Conservation (phyloP, 2,329 filamentous ascomycete genomes). For the Fusarium keratoplasticum region DNA sequence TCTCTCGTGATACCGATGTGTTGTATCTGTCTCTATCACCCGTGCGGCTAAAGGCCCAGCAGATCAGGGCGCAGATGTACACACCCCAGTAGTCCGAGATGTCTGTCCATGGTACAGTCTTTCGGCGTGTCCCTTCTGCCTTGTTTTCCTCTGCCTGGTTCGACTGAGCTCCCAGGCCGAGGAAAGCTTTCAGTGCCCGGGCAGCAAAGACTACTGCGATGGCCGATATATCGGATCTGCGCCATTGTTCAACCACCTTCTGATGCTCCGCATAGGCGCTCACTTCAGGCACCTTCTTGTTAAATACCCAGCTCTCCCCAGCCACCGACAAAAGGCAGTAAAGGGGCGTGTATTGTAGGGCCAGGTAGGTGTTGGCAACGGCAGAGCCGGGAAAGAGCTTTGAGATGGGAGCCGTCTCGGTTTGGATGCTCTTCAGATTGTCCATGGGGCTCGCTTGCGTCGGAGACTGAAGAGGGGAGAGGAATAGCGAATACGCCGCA, state of each 20-base stretch:
- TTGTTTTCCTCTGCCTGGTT: neutral
- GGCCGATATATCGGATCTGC: conserved; percentile 57
- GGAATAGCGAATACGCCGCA: conserved; percentile 51
- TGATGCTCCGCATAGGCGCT: conserved; percentile 61
- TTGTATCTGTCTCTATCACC: conserved; percentile 33
- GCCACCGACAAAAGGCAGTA: conserved; percentile 68
- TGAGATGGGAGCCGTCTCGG: conserved; percentile 46
- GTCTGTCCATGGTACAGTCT: conserved; percentile 46
- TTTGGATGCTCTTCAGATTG: conserved; percentile 38
- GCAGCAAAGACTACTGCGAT: conserved; percentile 63
- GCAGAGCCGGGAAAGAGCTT: conserved; percentile 59
- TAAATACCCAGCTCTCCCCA: conserved; percentile 69
- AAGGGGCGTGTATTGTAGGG: conserved; percentile 69
- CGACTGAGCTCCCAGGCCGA: conserved; percentile 45
- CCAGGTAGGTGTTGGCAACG: conserved; percentile 65
- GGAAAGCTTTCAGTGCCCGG: conserved; percentile 60
- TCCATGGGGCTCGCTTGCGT: conserved; percentile 44
- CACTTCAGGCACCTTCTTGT: conserved; percentile 61
- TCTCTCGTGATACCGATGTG: conserved; percentile 40
- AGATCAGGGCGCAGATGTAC: conserved; percentile 69
- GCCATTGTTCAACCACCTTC: conserved; percentile 59
- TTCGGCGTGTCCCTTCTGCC: conserved; percentile 3
- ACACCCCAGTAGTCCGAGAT: conserved; percentile 66
- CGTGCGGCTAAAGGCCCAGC: conserved; percentile 66
- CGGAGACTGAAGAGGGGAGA: conserved; percentile 49